Conservation (phyloP, 306 rosid species). For the Senna siamea region DNA sequence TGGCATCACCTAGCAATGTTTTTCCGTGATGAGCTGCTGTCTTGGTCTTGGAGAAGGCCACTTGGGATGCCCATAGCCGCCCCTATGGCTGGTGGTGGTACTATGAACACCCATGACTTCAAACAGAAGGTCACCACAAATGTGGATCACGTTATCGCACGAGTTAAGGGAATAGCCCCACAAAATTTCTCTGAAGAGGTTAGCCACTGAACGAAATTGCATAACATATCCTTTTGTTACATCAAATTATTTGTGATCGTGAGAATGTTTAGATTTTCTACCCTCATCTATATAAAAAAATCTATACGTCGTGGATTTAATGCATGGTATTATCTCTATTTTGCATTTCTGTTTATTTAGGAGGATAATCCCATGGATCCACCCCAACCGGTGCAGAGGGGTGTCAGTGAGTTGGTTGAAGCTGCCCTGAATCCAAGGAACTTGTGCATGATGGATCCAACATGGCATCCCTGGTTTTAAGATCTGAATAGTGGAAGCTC, state of each 20-base stretch:
- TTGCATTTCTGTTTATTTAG: conserved; percentile 43
- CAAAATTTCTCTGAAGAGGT: conserved; percentile 94
- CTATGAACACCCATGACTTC: conserved; percentile 81
- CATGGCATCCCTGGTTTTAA: conserved; percentile 99
- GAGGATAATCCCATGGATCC: conserved; percentile 93
- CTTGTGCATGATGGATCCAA: conserved; percentile 99
- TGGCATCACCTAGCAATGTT: conserved; percentile 99
- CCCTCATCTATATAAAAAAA: neutral
- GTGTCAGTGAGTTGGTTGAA: conserved; percentile 92
- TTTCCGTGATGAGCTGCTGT: conserved; percentile 96
- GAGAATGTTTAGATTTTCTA: conserved; percentile 9
- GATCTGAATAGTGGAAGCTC: neutral
- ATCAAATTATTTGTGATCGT: neutral
- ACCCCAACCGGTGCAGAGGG: conserved; percentile 90
- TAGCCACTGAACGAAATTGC: conserved; percentile 40
- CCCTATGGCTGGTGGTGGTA: conserved; percentile 76
- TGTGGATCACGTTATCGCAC: conserved; percentile 78
- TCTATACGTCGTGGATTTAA: neutral
- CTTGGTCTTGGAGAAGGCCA: conserved; percentile 99
- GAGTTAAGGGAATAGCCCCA: conserved; percentile 83
- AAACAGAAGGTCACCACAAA: conserved; percentile 87
- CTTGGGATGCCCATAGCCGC: conserved; percentile 91
- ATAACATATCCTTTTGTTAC: neutral
- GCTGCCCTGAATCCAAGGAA: conserved; percentile 94
- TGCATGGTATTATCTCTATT: conserved; percentile 10